These are phyloP conservation scores for Phytophthora tubulina DNA, from an alignment of 352 stramenopile species.

Conservation along the genomic window DNA sequence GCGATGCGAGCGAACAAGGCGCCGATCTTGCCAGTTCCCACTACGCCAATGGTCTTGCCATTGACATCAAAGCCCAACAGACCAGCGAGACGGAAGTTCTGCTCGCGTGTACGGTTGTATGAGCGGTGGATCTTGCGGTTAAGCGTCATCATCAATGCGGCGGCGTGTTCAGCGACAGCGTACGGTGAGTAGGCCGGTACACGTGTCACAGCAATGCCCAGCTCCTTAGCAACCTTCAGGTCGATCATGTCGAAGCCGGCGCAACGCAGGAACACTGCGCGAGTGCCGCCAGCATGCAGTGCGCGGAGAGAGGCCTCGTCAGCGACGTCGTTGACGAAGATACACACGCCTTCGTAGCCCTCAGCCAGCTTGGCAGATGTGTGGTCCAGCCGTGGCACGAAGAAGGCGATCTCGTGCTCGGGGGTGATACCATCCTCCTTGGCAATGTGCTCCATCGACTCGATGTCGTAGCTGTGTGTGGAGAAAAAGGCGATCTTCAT, in stretches of 20 bases:
- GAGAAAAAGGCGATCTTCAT: slow-evolving; percentile 88
- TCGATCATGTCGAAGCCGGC: slow-evolving; percentile 87
- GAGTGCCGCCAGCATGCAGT: slow-evolving; percentile 58
- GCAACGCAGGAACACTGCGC: slow-evolving; percentile 81
- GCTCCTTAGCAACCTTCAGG: slow-evolving; percentile 63
- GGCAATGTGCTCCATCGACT: slow-evolving; percentile 58
- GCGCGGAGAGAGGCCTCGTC: slow-evolving; percentile 63
- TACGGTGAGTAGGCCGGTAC: slow-evolving; percentile 85
- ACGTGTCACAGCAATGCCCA: slow-evolving; percentile 65
- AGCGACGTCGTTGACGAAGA: slow-evolving; percentile 91
- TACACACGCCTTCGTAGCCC: slow-evolving; percentile 70
- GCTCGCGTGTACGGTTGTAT: slow-evolving; percentile 79
- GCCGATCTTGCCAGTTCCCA: slow-evolving; percentile 64
- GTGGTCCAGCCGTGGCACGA: slow-evolving; percentile 57
- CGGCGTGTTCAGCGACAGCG: slow-evolving; percentile 83
- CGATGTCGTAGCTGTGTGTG: slow-evolving; percentile 76
- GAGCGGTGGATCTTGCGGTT: slow-evolving; percentile 85
- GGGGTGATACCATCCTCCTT: slow-evolving; percentile 53
- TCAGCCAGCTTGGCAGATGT: slow-evolving; percentile 63
- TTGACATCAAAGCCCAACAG: slow-evolving; percentile 72
- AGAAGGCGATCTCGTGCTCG: slow-evolving; percentile 66
- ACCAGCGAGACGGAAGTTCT: slow-evolving; percentile 78
- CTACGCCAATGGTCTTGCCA: slow-evolving; percentile 78
- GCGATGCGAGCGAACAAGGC: slow-evolving; percentile 62
- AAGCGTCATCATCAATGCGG: slow-evolving; percentile 84